phyloP scores from a whole-genome alignment of 129 eudicot genomes.

The carrot (Daucus carota) region DNA sequence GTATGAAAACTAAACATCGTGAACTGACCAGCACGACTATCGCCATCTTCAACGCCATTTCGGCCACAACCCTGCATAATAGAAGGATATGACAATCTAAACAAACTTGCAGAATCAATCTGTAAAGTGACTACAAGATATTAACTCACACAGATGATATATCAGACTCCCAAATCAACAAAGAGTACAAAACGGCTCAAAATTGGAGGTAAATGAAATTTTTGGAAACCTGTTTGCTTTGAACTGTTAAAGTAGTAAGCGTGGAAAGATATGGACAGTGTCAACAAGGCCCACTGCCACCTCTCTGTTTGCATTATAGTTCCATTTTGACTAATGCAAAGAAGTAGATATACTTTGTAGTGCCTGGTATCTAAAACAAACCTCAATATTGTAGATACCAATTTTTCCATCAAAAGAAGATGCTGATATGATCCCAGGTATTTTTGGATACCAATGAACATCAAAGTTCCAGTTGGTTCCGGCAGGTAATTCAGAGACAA shows the following conservation, averaged over 20 bases:
- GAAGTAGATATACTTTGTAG: neutral
- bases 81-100: conserved; percentile 14
- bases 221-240: neutral
- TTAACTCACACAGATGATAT: neutral
- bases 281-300: neutral
- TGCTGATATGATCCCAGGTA: conserved; percentile 93
- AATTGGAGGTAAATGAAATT: neutral
- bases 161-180: neutral
- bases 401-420: conserved; percentile 96
- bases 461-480: conserved; percentile 95
- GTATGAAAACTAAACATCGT: neutral
- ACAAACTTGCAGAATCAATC: conserved; percentile 5
- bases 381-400: conserved; percentile 90
- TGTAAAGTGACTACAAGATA: neutral
- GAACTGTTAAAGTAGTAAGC: neutral
- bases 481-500: conserved; percentile 90
- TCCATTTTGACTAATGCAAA: neutral
- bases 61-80: conserved; percentile 74
- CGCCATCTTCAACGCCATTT: conserved; percentile 55
- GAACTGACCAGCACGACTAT: conserved; percentile 56
- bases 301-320: neutral
- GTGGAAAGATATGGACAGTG: neutral
- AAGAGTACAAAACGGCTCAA: neutral
- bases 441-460: conserved; percentile 89
- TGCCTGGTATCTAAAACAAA: conserved; percentile 16